Percentiles rank a stretch among this genome's conserved stretches.
These are phyloP conservation scores for Hypoxylon sp. DNA, from an alignment of 2,329 filamentous ascomycete genomes.

Conservation along the genomic window DNA sequence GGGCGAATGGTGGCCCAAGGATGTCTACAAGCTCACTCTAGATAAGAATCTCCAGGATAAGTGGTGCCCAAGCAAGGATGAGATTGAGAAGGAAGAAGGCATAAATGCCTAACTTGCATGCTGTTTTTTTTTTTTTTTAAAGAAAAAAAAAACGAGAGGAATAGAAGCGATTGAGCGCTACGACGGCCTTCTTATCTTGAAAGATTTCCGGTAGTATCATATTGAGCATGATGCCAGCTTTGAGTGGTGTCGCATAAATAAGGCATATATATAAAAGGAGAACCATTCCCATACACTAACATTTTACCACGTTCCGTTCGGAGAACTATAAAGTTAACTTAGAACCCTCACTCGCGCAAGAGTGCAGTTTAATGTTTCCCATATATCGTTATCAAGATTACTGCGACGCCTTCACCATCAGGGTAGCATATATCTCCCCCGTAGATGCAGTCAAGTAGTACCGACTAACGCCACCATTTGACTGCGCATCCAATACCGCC, in stretches of 20 bases:
- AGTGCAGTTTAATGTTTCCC: not conserved
- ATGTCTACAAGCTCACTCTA: slow-evolving; percentile 59
- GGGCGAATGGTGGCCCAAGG: slow-evolving; percentile 70
- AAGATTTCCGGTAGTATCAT: not conserved
- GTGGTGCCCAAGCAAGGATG: slow-evolving; percentile 64
- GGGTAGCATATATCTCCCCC: not conserved
- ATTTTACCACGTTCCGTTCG: not conserved
- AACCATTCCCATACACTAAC: not conserved
- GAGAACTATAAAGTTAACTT: not conserved
- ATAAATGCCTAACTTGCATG: slow-evolving; percentile 23
- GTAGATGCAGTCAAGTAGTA: not conserved
- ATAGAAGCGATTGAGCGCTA: not conserved
- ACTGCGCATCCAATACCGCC: not conserved
- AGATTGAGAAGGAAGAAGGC: slow-evolving; percentile 63
- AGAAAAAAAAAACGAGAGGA: no score
- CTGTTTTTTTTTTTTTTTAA: no score
- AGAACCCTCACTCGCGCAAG: not conserved
- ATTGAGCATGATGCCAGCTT: not conserved
- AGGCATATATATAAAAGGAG: not conserved
- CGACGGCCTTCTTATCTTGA: not conserved
- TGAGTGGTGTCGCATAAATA: no score
- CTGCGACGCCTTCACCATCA: not conserved
- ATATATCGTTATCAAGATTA: not conserved
- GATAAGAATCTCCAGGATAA: slow-evolving; percentile 66
- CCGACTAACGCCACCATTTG: not conserved